A percentile compares a stretch with the other conserved stretches of the same genome.
These are phyloP conservation scores for Colletotrichum sp. DNA, from an alignment of 2,329 filamentous ascomycete species.

Conservation along the genomic window DNA sequence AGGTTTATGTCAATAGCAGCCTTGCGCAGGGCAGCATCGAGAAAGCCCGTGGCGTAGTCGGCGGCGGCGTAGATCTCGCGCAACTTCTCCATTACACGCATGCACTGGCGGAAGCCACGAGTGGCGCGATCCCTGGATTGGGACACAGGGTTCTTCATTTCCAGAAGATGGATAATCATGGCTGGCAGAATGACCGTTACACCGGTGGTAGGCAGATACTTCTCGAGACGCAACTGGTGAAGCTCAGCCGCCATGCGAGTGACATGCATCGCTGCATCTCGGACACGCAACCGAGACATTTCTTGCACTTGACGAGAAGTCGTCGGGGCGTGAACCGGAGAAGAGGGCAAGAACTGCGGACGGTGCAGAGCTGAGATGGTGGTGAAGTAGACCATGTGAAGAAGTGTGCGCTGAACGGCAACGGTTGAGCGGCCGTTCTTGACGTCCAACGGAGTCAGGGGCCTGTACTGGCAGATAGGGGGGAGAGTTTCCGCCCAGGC, in stretches of 20 bases:
- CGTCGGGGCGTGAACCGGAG: slow-evolving; percentile 57
- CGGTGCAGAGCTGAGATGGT: slow-evolving; percentile 90
- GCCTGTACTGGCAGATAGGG: slow-evolving; percentile 71
- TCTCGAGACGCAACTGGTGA: slow-evolving; percentile 74
- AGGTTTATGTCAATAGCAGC: slow-evolving; percentile 73
- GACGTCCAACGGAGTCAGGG: slow-evolving; percentile 58
- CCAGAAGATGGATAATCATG: slow-evolving; percentile 91
- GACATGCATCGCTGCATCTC: slow-evolving; percentile 83
- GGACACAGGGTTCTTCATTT: slow-evolving; percentile 84
- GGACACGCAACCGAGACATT: slow-evolving; percentile 81
- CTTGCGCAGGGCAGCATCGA: slow-evolving; percentile 91
- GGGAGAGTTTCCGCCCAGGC: slow-evolving; percentile 79
- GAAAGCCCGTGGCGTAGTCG: slow-evolving; percentile 94
- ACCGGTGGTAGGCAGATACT: slow-evolving; percentile 84
- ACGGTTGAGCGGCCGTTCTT: slow-evolving; percentile 65
- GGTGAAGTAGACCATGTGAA: slow-evolving; percentile 94
- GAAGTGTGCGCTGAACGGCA: slow-evolving; percentile 78
- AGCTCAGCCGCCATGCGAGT: slow-evolving; percentile 83
- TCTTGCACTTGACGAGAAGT: slow-evolving; percentile 77
- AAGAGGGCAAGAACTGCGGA: slow-evolving; percentile 85
- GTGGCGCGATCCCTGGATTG: slow-evolving; percentile 75
- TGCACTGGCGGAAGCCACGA: slow-evolving; percentile 87
- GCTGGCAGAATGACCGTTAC: slow-evolving; percentile 91
- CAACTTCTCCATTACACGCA: slow-evolving; percentile 87
- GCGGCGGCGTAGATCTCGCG: slow-evolving; percentile 91